These are phyloP conservation scores for Fraxinus cuspidata DNA, from an alignment of 257 asterid species.

Conservation along the genomic window DNA sequence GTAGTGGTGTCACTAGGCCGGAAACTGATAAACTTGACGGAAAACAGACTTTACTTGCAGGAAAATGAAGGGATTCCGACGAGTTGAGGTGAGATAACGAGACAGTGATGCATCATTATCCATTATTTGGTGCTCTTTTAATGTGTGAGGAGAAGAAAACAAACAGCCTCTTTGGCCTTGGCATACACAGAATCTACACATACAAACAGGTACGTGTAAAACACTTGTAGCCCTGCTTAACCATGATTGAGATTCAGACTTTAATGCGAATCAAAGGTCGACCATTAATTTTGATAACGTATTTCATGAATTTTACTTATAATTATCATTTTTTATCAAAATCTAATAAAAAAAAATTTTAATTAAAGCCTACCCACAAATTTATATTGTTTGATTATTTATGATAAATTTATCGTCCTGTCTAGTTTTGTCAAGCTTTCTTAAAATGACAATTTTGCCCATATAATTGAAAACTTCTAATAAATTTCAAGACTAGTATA, in stretches of 20 bases:
- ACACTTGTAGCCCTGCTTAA: not conserved
- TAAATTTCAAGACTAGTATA: too few relatives aligned
- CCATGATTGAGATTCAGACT: too few relatives aligned
- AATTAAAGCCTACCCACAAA: not conserved
- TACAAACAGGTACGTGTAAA: constrained; percentile 24
- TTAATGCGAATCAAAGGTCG: too few relatives aligned
- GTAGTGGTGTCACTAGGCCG: constrained; percentile 25
- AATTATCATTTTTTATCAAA: too few relatives aligned
- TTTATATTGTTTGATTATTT: not conserved
- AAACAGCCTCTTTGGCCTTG: constrained; percentile 21
- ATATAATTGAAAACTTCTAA: too few relatives aligned
- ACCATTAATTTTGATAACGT: too few relatives aligned
- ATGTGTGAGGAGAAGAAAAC: constrained; percentile 47
- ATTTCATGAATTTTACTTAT: too few relatives aligned
- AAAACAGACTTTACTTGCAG: constrained; percentile 39
- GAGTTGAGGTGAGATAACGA: constrained; percentile 33
- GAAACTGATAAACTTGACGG: constrained; percentile 30
- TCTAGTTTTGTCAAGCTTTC: not conserved
- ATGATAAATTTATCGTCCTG: too few relatives aligned
- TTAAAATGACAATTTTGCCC: too few relatives aligned
- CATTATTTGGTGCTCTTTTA: constrained; percentile 31
- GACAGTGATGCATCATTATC: constrained; percentile 43
- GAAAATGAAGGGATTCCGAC: constrained; percentile 41
- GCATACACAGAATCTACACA: constrained; percentile 11
- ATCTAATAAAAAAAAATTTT: too few relatives aligned